Evolutionary conservation across 345 rosid species (phyloP), one percentile per base, ranked within the genome.

Genomic region (Eucalyptus polybractea): DNA sequence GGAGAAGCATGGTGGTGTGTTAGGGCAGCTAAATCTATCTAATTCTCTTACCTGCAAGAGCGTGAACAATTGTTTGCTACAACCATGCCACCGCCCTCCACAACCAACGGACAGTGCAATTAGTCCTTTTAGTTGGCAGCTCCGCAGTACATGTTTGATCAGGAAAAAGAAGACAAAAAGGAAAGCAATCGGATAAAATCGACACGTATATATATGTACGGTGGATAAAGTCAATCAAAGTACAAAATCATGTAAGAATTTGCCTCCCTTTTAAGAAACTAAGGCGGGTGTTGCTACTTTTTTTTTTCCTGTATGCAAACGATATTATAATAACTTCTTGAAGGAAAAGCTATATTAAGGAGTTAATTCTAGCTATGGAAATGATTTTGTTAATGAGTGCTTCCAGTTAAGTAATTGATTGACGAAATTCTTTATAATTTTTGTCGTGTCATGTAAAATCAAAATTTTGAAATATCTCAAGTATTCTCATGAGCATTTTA

Each of bases 331-430:
- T 33, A 16, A 31, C 22, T 69, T 69, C 12, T 16, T 0, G 1
- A 31, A 69, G 12, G 10, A 31, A 31, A 69, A 8, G 5, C n/a
- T n/a, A n/a, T 69, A 4, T 33, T 33, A 4, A 8, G 4, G 7
- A 69, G 8, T 31, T 31, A 16, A 4, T 69, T 33, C 6, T 16
- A 69, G 24, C 5, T 33, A n/a, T 6, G 17, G 0, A 65, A n/a
- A 65, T n/a, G 40, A 62, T 62, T 12, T 27, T 4, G 7, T 62
- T 13, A 27, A 62, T 13, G 21, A 33, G 80, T 3, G 80, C 4
- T 40, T 65, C 76, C 14, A 1, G 0, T 29, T 65, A n/a, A n/a
- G 6, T 3, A 14, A 65, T 65, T 0, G 19, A 0, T 65, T 0
- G 3, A 29, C 3, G 0, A 67, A 67, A 16, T 16, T 67, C 5